Percentiles rank a stretch among this genome's conserved stretches.
Conservation (phyloP, 768 basidiomycete genomes). For the Hemileccinum impolitum region DNA sequence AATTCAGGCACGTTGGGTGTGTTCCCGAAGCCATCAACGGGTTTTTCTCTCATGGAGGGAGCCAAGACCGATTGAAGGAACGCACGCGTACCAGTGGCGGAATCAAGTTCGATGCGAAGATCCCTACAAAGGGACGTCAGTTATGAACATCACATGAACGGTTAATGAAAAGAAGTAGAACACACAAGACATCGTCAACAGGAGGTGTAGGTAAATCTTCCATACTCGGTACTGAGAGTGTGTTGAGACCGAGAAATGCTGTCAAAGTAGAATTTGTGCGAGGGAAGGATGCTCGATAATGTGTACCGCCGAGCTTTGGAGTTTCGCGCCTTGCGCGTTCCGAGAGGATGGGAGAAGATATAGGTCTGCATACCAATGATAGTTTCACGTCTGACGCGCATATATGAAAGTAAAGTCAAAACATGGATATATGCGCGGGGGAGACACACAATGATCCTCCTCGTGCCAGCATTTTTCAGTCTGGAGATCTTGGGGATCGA, state of each 20-base stretch:
- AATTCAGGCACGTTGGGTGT: constrained; percentile 27
- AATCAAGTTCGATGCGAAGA: constrained; percentile 30
- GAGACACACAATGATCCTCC: constrained; percentile 32
- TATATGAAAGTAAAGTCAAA: background rate
- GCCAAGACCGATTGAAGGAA: constrained; percentile 28
- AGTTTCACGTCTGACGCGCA: constrained; percentile 23
- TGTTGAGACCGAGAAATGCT: constrained; percentile 18
- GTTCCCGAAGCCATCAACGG: constrained; percentile 6
- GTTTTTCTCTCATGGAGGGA: constrained; percentile 15
- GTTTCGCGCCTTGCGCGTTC: constrained; percentile 46
- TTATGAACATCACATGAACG: background rate
- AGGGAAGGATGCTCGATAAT: constrained; percentile 25
- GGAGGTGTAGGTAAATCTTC: constrained; percentile 30
- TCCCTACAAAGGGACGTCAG: constrained; percentile 23
- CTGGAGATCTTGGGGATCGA: constrained; percentile 24
- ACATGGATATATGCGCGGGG: constrained; percentile 16
- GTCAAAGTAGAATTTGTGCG: constrained; percentile 21
- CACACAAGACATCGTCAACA: constrained; percentile 42
- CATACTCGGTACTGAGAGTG: constrained; percentile 30
- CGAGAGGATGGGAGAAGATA: constrained; percentile 44
- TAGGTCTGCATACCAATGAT: constrained; percentile 30
- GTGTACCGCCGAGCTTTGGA: constrained; percentile 36
- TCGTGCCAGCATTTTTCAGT: constrained; percentile 40
- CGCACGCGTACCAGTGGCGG: constrained; percentile 22
- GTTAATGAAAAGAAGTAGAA: background rate